Base-by-base conservation (phyloP, 2,329 filamentous ascomycete genomes). In the Aspergillus jensenii region DNA sequence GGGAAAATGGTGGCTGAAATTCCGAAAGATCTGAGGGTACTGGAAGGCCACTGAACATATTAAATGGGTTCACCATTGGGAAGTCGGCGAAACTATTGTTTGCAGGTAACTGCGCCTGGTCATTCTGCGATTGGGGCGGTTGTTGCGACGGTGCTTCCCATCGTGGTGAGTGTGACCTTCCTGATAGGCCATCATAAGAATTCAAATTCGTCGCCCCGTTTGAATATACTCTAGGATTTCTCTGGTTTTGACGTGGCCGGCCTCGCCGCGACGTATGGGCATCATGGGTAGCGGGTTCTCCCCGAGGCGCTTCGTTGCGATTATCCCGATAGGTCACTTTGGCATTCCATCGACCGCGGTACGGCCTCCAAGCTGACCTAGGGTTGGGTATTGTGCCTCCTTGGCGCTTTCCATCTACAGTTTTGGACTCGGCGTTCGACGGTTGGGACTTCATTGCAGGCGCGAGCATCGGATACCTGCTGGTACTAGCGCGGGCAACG, bases 301-400 rank as follows among this genome's bases (percentile, higher is more conserved):
- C 40, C 27, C n/a, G 52, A 21, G 25, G 15, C 3, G 52, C 14
- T 19, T 49, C 46, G 21, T 39, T 37, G 46, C 50, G 25, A 31
- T 52, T 44, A 11, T 54, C 46, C 12, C 49, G 45, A 43, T 50
- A 40, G 9, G 54, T 43, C n/a, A 50, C 46, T 19, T 62, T 65
- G 7, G 58, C 46, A 31, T 55, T 59, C 64, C 64, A 65, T 31
- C 65, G 64, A 47, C 56, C 60, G 35, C 47, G 52, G 45, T 64
- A 64, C 2, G 65, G 64, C 33, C 63, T 61, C 65, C 65, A 67
- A 40, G 56, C 56, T 14, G 52, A 37, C 15, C 35, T 61, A 1
- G 40, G 27, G 37, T 58, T 46, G 21, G 51, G 31, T 40, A 40
- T 23, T 31, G 33, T 15, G 43, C 27, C 54, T 15, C 40, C 37